Evolutionary conservation across 2,329 filamentous ascomycete species (phyloP), one percentile per base, ranked within the genome.

Genomic region (Lecanicillium sp.): DNA sequence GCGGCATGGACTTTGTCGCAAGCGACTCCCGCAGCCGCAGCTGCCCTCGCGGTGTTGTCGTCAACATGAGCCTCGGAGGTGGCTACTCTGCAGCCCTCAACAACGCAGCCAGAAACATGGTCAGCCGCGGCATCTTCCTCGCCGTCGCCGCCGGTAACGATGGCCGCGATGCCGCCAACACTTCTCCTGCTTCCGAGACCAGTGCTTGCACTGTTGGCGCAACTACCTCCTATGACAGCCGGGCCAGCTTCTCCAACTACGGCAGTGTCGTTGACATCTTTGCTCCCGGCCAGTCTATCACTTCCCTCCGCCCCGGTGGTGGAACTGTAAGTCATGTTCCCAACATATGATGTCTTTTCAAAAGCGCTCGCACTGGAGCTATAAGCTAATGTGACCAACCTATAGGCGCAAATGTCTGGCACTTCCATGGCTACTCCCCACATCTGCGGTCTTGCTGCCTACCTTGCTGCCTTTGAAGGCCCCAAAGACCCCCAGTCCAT

Each of bases 51-150:
- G 65, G 67, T 30, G 54, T 63, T 32, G 66, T 75, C 28, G 65
- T 67, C 48, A 73, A 68, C 58, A 72, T 76, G 70, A 73, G 68
- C 8, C 64, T 77, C 9, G 71, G 72, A 31, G 71, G 71, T n/a
- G 34, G 46, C 41, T 54, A 49, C 46, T 70, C 67, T 5, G 33
- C 55, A 1, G 52, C 68, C 25, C 51, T 74, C 45, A 76, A 75
- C 62, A 50, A 48, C 27, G 71, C 69, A 13, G 68, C 71, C 19
- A 56, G 56, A 17, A 53, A 50, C 31, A 58, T 71, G 29, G 57
- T 69, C 46, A 41, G 43, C 14, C 52, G 56, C 3, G 71, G 70
- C 28, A 53, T 74, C 42, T 70, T 72, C 47, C 58, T 73, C 30
- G 70, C 66, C 42, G 71, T 74, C n/a, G 71, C 73, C 5, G 73